These are phyloP conservation scores for Dianthus caryophyllus DNA, from an alignment of 148 eudicot species.

Conservation along the genomic window DNA sequence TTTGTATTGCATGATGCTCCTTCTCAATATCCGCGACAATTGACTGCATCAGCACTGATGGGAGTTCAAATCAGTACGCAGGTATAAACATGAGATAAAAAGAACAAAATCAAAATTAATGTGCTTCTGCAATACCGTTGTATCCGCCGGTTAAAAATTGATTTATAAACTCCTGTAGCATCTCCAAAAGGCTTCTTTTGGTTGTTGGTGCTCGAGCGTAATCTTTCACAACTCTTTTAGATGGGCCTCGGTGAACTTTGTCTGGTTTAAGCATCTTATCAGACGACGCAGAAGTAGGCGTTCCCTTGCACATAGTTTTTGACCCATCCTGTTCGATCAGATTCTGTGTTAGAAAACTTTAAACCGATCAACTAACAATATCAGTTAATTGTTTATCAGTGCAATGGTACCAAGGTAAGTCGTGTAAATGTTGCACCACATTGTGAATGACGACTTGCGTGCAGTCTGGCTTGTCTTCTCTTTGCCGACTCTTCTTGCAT, in stretches of 20 bases:
- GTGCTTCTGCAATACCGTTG: conserved; percentile 49
- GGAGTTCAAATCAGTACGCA: conserved; percentile 14
- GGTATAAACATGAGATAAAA: neutral
- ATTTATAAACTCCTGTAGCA: conserved; percentile 58
- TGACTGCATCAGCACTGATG: conserved; percentile 83
- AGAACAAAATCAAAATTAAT: neutral
- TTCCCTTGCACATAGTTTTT: conserved; percentile 64
- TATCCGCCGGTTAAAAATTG: conserved; percentile 86
- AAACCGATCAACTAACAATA: neutral
- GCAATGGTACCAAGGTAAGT: conserved; percentile 58
- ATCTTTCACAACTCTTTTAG: conserved; percentile 56
- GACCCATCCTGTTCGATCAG: conserved; percentile 71
- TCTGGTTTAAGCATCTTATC: conserved; percentile 54
- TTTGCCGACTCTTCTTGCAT: conserved; percentile 78
- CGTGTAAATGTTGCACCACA: conserved; percentile 82
- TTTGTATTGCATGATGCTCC: conserved; percentile 71
- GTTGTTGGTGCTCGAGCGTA: conserved; percentile 56
- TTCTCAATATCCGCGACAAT: conserved; percentile 70
- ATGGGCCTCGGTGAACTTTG: conserved; percentile 62
- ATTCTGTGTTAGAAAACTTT: conserved; percentile 2
- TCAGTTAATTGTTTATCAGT: conserved; percentile 8
- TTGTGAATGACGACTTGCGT: conserved; percentile 54
- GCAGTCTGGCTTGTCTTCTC: conserved; percentile 51
- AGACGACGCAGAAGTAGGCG: conserved; percentile 53
- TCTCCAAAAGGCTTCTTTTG: conserved; percentile 42